Percentiles rank a stretch among this genome's conserved stretches.
Conservation (phyloP, 306 rosid species). For the Luffa aegyptiaca region DNA sequence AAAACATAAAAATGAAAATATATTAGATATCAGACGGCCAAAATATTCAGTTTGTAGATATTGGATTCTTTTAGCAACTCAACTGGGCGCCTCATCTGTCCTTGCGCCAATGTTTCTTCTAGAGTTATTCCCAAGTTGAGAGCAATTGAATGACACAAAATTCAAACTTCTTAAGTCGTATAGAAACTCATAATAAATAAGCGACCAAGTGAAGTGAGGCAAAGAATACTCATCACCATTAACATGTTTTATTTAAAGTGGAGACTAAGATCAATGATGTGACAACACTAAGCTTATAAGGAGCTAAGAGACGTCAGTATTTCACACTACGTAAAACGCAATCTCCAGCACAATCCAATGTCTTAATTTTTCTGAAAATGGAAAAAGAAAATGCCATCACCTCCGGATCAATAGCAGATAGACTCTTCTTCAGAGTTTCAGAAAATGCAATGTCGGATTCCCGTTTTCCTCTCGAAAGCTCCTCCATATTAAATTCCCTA, state of each 20-base stretch:
- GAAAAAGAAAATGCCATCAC: conserved; percentile 21
- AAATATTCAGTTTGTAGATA: not conserved
- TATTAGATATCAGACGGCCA: not conserved
- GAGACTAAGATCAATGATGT: not conserved
- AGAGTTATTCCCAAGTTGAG: not conserved
- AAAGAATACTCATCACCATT: not conserved
- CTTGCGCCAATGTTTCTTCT: not conserved
- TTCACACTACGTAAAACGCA: not conserved
- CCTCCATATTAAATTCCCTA: conserved; percentile 44
- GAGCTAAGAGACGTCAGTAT: not conserved
- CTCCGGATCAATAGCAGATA: conserved; percentile 74
- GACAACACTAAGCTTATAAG: not conserved
- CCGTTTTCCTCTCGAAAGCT: conserved; percentile 13
- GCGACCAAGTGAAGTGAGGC: not conserved
- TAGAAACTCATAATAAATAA: not conserved
- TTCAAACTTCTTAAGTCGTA: not conserved
- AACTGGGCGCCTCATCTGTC: not conserved
- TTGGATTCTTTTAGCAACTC: not conserved
- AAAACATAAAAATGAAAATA: not conserved
- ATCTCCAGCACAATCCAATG: not conserved
- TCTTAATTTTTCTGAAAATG: not conserved
- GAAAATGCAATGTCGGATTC: conserved; percentile 21
- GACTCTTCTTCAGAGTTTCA: conserved; percentile 43
- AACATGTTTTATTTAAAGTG: not conserved
- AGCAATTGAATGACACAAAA: not conserved